These are phyloP conservation scores for Trypanosoma grayi DNA, from an alignment of 208 protist genomes.

Conservation along the genomic window DNA sequence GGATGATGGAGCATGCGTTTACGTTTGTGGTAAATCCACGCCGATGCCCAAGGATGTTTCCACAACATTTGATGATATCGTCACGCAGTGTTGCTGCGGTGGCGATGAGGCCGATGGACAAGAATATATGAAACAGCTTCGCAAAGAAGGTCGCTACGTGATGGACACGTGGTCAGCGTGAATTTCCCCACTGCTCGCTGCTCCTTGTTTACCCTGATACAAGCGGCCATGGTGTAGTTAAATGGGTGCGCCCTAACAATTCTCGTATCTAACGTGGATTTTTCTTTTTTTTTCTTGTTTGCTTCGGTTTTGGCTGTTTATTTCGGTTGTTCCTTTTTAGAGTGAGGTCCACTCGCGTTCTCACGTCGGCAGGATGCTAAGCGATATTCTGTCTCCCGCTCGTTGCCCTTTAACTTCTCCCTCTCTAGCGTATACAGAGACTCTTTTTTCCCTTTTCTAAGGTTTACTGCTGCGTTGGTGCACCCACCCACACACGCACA, in stretches of 20 bases:
- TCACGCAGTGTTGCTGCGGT: slow-evolving; percentile 40
- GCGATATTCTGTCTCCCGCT: too few relatives aligned
- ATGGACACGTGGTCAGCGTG: slow-evolving; percentile 89
- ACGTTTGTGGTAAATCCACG: slow-evolving; percentile 87
- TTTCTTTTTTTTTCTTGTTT: too few relatives aligned
- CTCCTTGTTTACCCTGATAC: not conserved
- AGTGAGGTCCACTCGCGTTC: too few relatives aligned
- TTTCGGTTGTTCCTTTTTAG: too few relatives aligned
- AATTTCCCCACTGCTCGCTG: not conserved
- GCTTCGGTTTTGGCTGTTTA: too few relatives aligned
- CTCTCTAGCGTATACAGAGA: not conserved
- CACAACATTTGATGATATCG: slow-evolving; percentile 48
- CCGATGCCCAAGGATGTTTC: slow-evolving; percentile 83
- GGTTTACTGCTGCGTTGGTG: too few relatives aligned
- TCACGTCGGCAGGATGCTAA: too few relatives aligned
- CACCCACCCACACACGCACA: not conserved
- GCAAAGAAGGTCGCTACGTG: slow-evolving; percentile 59
- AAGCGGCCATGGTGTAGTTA: too few relatives aligned
- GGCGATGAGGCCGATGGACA: slow-evolving; percentile 38
- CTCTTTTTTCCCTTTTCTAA: slow-evolving; percentile 6
- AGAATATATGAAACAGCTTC: slow-evolving; percentile 34
- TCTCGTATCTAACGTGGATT: too few relatives aligned
- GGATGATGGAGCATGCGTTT: slow-evolving; percentile 33
- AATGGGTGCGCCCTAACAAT: too few relatives aligned
- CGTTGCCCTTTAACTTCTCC: too few relatives aligned